A percentile compares a stretch with the other conserved stretches of the same genome.
phyloP scores from a whole-genome alignment of 83 land plant species.

The Picea abies region DNA sequence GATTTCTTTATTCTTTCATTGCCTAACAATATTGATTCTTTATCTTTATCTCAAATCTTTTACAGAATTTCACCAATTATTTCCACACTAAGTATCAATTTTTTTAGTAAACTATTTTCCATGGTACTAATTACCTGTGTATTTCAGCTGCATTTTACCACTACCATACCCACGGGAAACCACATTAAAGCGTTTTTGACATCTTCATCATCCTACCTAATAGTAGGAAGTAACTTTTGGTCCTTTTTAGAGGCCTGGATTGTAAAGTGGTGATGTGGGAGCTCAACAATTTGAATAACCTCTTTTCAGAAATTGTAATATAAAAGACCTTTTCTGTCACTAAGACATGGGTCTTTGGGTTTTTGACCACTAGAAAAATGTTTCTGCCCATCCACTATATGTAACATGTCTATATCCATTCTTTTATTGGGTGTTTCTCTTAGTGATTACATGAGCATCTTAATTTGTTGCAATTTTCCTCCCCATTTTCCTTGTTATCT shows the following conservation, averaged over 20 bases:
- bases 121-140: not conserved
- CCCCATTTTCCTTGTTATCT: too few relatives aligned
- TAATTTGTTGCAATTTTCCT: too few relatives aligned
- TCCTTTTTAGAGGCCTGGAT: constrained; percentile 49
- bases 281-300: constrained; percentile 24
- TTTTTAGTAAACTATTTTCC: not conserved
- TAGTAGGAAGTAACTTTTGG: not conserved
- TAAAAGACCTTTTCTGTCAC: not conserved
- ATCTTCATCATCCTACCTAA: not conserved
- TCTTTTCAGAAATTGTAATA: constrained; percentile 13
- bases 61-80: too few relatives aligned
- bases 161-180: constrained; percentile 38
- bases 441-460: too few relatives aligned
- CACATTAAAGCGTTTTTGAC: constrained; percentile 35
- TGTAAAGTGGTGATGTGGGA: constrained; percentile 71
- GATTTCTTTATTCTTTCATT: too few relatives aligned
- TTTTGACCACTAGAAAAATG: not conserved
- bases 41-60: not conserved
- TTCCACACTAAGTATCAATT: too few relatives aligned
- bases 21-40: constrained; percentile 5
- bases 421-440: too few relatives aligned
- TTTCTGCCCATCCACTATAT: too few relatives aligned
- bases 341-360: not conserved
- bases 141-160: constrained; percentile 57
- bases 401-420: too few relatives aligned